Conservation (phyloP, 495 filamentous ascomycete genomes). For the Parathielavia appendiculata region DNA sequence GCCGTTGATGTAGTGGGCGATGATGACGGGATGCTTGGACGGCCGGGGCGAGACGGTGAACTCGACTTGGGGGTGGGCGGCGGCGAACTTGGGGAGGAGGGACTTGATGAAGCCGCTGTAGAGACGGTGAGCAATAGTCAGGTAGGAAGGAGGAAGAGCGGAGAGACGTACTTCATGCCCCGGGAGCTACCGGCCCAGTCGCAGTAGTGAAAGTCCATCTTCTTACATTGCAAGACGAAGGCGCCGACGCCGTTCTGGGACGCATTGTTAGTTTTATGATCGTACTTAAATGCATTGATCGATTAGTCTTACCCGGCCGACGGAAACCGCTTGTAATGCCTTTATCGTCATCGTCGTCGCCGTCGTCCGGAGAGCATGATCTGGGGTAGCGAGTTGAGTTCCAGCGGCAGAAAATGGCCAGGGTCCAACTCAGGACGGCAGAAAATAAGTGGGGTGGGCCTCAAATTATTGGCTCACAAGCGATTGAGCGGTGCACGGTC, state of each 20-base stretch:
- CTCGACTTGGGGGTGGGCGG: conserved; percentile 79
- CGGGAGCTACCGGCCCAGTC: conserved; percentile 86
- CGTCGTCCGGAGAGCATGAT: conserved; percentile 23
- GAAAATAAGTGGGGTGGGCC: conserved; percentile 10
- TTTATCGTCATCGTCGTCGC: conserved; percentile 60
- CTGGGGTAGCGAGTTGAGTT: conserved; percentile 15
- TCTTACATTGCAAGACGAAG: conserved; percentile 95
- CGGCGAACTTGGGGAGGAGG: conserved; percentile 68
- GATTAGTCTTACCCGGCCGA: conserved; percentile 50
- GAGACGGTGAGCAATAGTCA: background rate
- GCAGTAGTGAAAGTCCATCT: conserved; percentile 93
- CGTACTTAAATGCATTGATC: background rate
- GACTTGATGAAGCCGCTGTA: conserved; percentile 72
- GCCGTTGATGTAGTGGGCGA: conserved; percentile 86
- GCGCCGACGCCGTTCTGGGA: conserved; percentile 88
- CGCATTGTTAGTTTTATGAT: conserved; percentile 9
- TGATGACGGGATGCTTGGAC: conserved; percentile 77
- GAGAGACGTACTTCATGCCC: conserved; percentile 78
- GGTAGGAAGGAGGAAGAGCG: background rate
- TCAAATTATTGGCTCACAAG: conserved; percentile 3
- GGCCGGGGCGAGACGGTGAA: conserved; percentile 86
- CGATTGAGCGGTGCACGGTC: background rate
- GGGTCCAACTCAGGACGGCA: background rate
- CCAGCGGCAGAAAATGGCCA: conserved; percentile 19
- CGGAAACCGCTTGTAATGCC: conserved; percentile 54